A percentile compares a stretch with the other conserved stretches of the same genome.
phyloP scores from a whole-genome alignment of 371 early-diverging fungal species.

The Chytridiales sp. region DNA sequence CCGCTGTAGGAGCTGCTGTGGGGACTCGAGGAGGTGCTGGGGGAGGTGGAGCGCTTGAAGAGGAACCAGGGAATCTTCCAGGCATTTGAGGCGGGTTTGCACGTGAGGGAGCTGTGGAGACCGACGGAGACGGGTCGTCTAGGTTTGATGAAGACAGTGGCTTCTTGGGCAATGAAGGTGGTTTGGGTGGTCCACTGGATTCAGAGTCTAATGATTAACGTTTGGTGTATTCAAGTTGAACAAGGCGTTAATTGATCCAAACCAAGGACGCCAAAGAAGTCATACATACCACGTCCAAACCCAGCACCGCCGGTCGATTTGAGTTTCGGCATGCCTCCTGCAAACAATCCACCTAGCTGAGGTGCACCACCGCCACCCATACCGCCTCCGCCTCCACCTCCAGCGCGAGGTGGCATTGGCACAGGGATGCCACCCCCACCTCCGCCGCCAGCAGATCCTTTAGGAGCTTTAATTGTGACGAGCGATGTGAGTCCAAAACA shows the following conservation, averaged over 20 bases:
- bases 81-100: conserved; percentile 22
- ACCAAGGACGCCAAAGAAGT: conserved; percentile 4
- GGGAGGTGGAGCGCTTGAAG: conserved; percentile 12
- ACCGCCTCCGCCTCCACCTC: conserved; percentile 21
- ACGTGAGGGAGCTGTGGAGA: background rate
- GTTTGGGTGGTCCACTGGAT: background rate
- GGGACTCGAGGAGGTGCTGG: conserved; percentile 22
- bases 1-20: conserved; percentile 14
- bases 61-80: background rate
- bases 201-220: background rate
- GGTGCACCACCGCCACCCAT: conserved; percentile 23
- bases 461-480: conserved; percentile 6
- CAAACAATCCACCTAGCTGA: conserved; percentile 51
- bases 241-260: conserved; percentile 7
- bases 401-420: conserved; percentile 13
- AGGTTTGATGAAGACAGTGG: conserved; percentile 2
- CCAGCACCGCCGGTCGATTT: conserved; percentile 34
- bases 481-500: too few relatives aligned
- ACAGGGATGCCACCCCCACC: conserved; percentile 14
- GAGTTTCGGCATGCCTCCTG: conserved; percentile 57
- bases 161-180: conserved; percentile 6
- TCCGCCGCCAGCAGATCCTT: conserved; percentile 22
- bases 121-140: conserved; percentile 10
- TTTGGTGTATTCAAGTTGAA: conserved; percentile 13
- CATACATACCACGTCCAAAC: conserved; percentile 10